A percentile compares a stretch with the other conserved stretches of the same genome.
phyloP scores from a whole-genome alignment of 2,329 filamentous ascomycete species.

The Juglanconis juglandina region DNA sequence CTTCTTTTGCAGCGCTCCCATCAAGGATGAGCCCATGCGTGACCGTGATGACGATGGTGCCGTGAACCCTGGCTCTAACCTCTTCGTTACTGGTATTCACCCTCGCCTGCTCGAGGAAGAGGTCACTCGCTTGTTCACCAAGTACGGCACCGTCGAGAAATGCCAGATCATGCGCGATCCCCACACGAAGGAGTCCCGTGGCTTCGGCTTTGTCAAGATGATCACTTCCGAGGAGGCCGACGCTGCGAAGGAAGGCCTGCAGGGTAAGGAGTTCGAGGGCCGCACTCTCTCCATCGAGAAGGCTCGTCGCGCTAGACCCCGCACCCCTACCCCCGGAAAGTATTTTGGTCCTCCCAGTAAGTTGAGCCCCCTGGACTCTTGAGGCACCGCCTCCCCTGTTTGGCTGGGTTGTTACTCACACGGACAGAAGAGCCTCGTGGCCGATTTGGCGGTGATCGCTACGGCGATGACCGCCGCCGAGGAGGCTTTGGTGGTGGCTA shows the following conservation, averaged over 20 bases:
- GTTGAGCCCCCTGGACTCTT: constrained; percentile 32
- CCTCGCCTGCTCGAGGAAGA: constrained; percentile 86
- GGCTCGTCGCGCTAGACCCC: constrained; percentile 88
- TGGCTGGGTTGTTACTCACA: constrained; percentile 2
- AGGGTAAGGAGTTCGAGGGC: constrained; percentile 92
- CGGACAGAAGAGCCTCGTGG: constrained; percentile 51
- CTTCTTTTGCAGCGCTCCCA: constrained; percentile 33
- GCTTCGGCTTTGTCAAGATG: constrained; percentile 99
- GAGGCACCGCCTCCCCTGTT: constrained; percentile 35
- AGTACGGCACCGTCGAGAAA: constrained; percentile 97
- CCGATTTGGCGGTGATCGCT: constrained; percentile 51
- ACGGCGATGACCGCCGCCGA: constrained; percentile 60
- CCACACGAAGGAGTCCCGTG: constrained; percentile 96
- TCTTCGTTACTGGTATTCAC: constrained; percentile 98
- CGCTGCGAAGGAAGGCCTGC: constrained; percentile 91
- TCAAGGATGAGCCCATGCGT: constrained; percentile 45
- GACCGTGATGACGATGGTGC: constrained; percentile 60
- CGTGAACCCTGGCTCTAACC: constrained; percentile 91
- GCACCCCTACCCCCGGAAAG: constrained; percentile 95
- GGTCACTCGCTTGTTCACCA: constrained; percentile 93
- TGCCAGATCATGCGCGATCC: constrained; percentile 99
- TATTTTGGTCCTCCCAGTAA: constrained; percentile 97
- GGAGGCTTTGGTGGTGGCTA: constrained; percentile 51
- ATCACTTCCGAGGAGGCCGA: constrained; percentile 91
- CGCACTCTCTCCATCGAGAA: constrained; percentile 98